A percentile compares a stretch with the other conserved stretches of the same genome.
These are phyloP conservation scores for Candida vaughaniae DNA, from an alignment of 805 yeast genomes.

Conservation along the genomic window DNA sequence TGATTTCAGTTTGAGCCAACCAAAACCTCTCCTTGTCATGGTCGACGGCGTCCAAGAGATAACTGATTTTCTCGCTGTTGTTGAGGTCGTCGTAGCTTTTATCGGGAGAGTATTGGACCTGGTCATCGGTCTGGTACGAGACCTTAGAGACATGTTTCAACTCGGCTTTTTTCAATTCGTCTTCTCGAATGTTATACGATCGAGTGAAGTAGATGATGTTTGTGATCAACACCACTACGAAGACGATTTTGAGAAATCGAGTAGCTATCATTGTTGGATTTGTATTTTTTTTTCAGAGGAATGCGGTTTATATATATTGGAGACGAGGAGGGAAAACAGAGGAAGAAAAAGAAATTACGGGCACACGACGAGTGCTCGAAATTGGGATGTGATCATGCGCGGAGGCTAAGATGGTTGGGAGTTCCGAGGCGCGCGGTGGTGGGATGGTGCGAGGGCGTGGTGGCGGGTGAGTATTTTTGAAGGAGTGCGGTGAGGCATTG, in stretches of 20 bases:
- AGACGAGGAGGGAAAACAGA: background rate
- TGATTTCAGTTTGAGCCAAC: conserved; percentile 27
- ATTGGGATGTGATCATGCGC: no score
- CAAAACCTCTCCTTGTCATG: conserved; percentile 26
- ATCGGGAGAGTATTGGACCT: conserved; percentile 15
- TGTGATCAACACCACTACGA: conserved; percentile 19
- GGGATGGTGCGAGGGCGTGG: no score
- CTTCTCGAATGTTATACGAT: conserved; percentile 19
- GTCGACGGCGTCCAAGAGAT: conserved; percentile 19
- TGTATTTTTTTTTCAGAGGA: background rate
- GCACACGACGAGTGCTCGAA: background rate
- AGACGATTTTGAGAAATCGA: conserved; percentile 16
- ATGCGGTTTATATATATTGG: background rate
- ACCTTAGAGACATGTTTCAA: conserved; percentile 13
- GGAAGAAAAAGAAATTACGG: background rate
- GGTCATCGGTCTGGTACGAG: conserved; percentile 21
- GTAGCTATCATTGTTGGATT: conserved; percentile 14
- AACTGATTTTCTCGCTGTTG: conserved; percentile 17
- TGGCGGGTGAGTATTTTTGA: no score
- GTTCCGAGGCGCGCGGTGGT: no score
- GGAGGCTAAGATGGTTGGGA: no score
- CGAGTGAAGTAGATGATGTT: conserved; percentile 21
- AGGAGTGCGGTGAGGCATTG: no score
- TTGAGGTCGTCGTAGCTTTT: conserved; percentile 17
- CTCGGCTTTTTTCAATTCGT: conserved; percentile 15